Percentiles rank a stretch among this genome's conserved stretches.
phyloP scores from a whole-genome alignment of 768 basidiomycete genomes.

The Pulveroboletus sp. region DNA sequence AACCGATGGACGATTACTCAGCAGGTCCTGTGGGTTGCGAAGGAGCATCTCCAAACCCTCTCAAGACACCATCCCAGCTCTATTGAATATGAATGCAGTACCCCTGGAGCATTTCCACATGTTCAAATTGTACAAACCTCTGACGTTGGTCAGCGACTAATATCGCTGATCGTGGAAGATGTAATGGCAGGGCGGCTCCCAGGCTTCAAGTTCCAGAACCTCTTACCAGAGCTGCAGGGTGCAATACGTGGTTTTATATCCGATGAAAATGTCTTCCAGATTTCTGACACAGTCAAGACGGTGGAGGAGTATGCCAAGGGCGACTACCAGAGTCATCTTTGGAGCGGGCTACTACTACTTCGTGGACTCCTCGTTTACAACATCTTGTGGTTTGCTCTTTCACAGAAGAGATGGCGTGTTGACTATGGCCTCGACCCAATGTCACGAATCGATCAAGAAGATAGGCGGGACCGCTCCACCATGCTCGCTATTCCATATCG shows the following conservation, averaged over 20 bases:
- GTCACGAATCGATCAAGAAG: background rate
- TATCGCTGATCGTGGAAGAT: conserved; percentile 2
- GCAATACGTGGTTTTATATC: conserved; percentile 16
- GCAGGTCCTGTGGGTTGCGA: background rate
- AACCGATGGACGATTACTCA: background rate
- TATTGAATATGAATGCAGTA: conserved; percentile 1
- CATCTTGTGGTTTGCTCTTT: conserved; percentile 23
- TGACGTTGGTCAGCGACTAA: background rate
- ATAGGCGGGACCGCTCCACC: no score
- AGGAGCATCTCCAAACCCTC: background rate
- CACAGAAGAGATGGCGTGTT: conserved; percentile 32
- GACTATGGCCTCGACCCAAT: conserved; percentile 24
- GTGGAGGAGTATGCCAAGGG: conserved; percentile 4
- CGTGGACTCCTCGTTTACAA: conserved; percentile 31
- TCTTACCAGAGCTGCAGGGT: background rate
- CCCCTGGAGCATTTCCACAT: conserved; percentile 9
- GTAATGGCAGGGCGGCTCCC: conserved; percentile 12
- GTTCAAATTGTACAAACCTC: conserved; percentile 5
- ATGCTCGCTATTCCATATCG: conserved; percentile 34
- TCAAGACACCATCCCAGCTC: background rate
- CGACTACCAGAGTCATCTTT: background rate
- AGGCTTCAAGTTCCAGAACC: conserved; percentile 5
- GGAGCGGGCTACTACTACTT: conserved; percentile 20
- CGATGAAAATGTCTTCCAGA: background rate
- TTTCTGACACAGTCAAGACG: background rate